Evolutionary conservation across 352 stramenopile species (phyloP).

Genomic region (Phytophthora pisi): DNA sequence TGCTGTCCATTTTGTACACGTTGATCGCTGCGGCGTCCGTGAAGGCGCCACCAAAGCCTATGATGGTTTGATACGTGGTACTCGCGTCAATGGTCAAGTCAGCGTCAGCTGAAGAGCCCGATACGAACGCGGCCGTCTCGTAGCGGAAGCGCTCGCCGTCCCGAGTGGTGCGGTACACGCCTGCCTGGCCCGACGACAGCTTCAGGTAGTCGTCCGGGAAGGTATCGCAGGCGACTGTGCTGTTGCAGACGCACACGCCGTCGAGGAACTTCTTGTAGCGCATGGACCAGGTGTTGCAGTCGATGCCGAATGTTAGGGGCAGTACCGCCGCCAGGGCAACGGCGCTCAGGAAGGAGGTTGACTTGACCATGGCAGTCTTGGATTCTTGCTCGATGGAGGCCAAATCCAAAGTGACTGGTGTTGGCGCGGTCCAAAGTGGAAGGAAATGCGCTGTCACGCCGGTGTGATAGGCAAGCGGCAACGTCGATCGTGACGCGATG

Average conservation of each 20-base stretch:
- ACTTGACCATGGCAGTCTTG: background rate
- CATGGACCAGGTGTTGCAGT: constrained; percentile 43
- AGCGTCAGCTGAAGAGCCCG: constrained; percentile 14
- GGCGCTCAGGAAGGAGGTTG: background rate
- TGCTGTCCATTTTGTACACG: constrained; percentile 59
- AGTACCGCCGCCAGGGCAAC: background rate
- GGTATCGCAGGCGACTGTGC: constrained; percentile 39
- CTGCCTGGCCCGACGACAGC: constrained; percentile 33
- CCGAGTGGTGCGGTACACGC: constrained; percentile 55
- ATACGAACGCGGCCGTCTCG: constrained; percentile 28
- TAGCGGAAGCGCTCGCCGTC: constrained; percentile 58
- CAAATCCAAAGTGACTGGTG: constrained; percentile 21
- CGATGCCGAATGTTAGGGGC: constrained; percentile 6
- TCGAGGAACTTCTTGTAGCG: constrained; percentile 52
- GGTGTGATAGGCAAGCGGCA: constrained; percentile 12
- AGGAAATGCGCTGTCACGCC: constrained; percentile 6
- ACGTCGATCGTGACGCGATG: background rate
- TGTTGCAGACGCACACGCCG: constrained; percentile 65
- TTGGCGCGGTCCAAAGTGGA: background rate
- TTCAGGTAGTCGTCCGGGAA: constrained; percentile 40
- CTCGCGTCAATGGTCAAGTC: constrained; percentile 45
- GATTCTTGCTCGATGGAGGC: background rate
- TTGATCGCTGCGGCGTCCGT: constrained; percentile 80
- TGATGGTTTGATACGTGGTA: constrained; percentile 63
- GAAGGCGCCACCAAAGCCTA: constrained; percentile 86